phyloP scores from a whole-genome alignment of 176 grass and related monocot genomes.

The Juncus effusus region DNA sequence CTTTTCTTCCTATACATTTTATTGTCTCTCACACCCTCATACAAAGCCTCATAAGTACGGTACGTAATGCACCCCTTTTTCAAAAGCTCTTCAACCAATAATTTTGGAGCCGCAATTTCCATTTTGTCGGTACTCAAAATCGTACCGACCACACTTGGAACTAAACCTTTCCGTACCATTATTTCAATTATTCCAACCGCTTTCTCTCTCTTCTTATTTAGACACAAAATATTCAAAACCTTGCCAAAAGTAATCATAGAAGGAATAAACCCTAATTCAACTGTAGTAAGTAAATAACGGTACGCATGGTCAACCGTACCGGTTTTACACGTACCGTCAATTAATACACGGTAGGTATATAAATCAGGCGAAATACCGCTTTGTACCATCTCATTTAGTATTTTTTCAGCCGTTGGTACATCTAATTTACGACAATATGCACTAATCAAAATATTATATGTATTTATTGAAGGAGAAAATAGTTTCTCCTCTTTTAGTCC shows the following conservation, averaged over 20 bases:
- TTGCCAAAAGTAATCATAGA: constrained; percentile 63
- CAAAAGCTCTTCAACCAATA: constrained; percentile 90
- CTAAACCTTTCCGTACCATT: constrained; percentile 66
- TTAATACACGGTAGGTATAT: constrained; percentile 71
- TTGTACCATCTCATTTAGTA: constrained; percentile 61
- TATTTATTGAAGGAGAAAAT: constrained; percentile 61
- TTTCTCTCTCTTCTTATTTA: constrained; percentile 43
- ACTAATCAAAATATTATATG: constrained; percentile 80
- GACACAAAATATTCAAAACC: constrained; percentile 63
- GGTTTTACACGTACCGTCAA: constrained; percentile 75
- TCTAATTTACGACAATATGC: constrained; percentile 68
- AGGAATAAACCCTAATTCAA: constrained; percentile 64
- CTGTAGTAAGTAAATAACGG: constrained; percentile 57
- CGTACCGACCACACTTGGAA: constrained; percentile 68
- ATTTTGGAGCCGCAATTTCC: constrained; percentile 91
- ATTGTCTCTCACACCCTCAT: constrained; percentile 85
- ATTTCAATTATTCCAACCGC: constrained; percentile 59
- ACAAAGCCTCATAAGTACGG: constrained; percentile 75
- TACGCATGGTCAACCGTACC: constrained; percentile 52
- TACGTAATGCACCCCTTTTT: constrained; percentile 92
- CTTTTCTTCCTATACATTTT: constrained; percentile 45
- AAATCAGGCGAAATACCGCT: constrained; percentile 58
- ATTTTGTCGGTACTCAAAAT: constrained; percentile 84
- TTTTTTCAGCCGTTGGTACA: constrained; percentile 69
- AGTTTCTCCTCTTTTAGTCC: constrained; percentile 57